Evolutionary conservation across 306 rosid genomes (phyloP), one percentile per base, ranked within the genome.

Genomic region (Styphnolobium japonicum): DNA sequence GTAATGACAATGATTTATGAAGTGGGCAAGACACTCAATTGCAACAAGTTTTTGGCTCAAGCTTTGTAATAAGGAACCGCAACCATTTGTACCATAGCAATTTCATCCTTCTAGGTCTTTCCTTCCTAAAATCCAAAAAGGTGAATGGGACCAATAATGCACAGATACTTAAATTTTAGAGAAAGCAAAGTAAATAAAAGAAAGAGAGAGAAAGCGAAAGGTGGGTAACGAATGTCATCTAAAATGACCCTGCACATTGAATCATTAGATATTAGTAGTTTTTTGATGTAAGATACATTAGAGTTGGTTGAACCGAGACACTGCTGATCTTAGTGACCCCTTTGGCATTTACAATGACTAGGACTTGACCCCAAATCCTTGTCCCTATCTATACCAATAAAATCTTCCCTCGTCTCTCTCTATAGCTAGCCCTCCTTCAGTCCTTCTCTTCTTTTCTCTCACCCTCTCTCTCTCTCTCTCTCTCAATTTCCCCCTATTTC

Each of bases 251-350:
- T 16, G 33, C 18, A 36, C 83, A 61, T 67, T 27, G 73, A 58
- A 69, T 79, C 27, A 43, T 43, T 15, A 43, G 53, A 19, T 0
- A 77, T 18, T 10, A 34, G 68, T 33, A 67, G 49, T 39, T 40
- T 11, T 45, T 36, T 61, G 2, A 61, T 27, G 6, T 2, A 29
- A 66, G 67, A 9, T 65, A 0, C 76, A 56, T 31, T 46, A 16
- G 43, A 45, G 63, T 73, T 65, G 27, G 70, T 16, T 66, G 80
- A 81, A 81, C 80, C 84, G 10, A 53, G 84, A 81, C 84, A 81
- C 21, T 12, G 49, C 2, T 22, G 12, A 40, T 73, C 18, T 8
- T 7, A 65, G 21, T 34, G 84, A 81, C 73, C 65, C 29, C 19
- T 49, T 62, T 79, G 79, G 7, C 74, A 73, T 63, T 53, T 45